Evolutionary conservation across 176 grass and related monocot species (phyloP).

Genomic region (Phragmites australis): DNA sequence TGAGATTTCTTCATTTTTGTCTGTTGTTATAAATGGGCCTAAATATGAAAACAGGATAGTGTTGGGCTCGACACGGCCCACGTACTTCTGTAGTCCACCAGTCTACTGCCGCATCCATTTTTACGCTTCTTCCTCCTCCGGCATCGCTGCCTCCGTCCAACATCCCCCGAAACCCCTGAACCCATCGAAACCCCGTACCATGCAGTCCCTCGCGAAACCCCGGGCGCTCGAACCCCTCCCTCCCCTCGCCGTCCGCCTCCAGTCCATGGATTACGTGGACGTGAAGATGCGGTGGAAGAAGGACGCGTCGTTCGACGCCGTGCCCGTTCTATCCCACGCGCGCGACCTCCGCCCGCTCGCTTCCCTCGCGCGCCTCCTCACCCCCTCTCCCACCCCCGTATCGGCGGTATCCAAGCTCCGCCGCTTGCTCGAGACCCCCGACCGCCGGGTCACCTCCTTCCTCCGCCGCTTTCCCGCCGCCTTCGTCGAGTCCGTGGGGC

Average conservation of each 20-base stretch:
- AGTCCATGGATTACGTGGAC: constrained; percentile 58
- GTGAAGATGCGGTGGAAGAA: constrained; percentile 88
- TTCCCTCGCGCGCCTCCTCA: constrained; percentile 53
- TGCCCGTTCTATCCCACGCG: constrained; percentile 52
- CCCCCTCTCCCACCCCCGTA: constrained; percentile 49
- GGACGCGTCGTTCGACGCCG: constrained; percentile 58
- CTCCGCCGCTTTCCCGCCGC: constrained; percentile 67
- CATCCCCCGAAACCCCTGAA: not conserved
- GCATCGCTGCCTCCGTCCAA: not conserved
- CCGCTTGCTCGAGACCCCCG: constrained; percentile 55
- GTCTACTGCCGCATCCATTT: not conserved
- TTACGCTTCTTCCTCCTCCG: not conserved
- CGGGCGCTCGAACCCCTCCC: not conserved
- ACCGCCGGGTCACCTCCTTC: constrained; percentile 57
- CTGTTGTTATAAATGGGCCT: too few relatives aligned
- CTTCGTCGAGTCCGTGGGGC: constrained; percentile 76
- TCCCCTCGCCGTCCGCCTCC: constrained; percentile 32
- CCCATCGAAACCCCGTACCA: not conserved
- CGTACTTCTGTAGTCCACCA: not conserved
- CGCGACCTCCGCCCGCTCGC: constrained; percentile 59
- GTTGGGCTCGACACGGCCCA: not conserved
- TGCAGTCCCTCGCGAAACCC: constrained; percentile 28
- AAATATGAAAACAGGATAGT: too few relatives aligned
- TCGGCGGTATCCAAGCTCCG: constrained; percentile 69
- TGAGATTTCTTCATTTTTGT: too few relatives aligned